phyloP scores from a whole-genome alignment of 495 filamentous ascomycete genomes.

The Sporormia fimetaria region DNA sequence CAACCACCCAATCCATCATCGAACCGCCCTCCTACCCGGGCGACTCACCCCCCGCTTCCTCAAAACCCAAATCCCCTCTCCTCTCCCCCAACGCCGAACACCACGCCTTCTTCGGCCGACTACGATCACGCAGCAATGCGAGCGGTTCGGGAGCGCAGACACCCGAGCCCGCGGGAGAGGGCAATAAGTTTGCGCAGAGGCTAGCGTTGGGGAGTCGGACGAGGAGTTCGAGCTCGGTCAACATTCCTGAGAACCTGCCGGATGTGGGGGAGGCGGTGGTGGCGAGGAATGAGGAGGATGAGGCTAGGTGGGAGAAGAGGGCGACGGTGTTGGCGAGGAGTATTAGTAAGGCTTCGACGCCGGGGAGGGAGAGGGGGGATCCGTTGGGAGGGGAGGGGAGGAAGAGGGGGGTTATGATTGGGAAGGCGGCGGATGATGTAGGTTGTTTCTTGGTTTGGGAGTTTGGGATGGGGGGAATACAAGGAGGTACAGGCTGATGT shows the following conservation, averaged over 20 bases:
- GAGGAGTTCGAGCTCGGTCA: constrained; percentile 48
- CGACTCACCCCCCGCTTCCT: no score
- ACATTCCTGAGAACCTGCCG: constrained; percentile 70
- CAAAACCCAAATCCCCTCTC: constrained; percentile 16
- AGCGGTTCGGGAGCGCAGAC: constrained; percentile 20
- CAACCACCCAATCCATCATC: constrained; percentile 65
- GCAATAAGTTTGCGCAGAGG: constrained; percentile 50
- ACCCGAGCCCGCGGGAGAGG: constrained; percentile 33
- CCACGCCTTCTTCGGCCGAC: constrained; percentile 28
- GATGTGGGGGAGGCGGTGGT: constrained; percentile 33
- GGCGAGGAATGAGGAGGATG: constrained; percentile 39
- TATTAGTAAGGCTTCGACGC: constrained; percentile 19
- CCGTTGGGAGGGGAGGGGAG: constrained; percentile 15
- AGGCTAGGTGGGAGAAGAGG: constrained; percentile 70
- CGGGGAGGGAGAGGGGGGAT: constrained; percentile 39
- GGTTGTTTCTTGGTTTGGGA: neutral
- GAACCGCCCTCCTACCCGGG: constrained; percentile 46
- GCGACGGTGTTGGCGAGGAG: constrained; percentile 71
- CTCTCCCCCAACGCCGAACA: constrained; percentile 21
- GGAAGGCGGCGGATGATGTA: constrained; percentile 21
- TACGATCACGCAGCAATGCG: constrained; percentile 38
- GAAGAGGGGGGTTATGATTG: constrained; percentile 28
- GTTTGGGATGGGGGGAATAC: neutral
- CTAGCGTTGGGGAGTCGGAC: constrained; percentile 50
- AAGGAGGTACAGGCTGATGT: no score